These are phyloP conservation scores for Fomitopsis palustris DNA, from an alignment of 1,284 basidiomycete genomes.

Conservation along the genomic window DNA sequence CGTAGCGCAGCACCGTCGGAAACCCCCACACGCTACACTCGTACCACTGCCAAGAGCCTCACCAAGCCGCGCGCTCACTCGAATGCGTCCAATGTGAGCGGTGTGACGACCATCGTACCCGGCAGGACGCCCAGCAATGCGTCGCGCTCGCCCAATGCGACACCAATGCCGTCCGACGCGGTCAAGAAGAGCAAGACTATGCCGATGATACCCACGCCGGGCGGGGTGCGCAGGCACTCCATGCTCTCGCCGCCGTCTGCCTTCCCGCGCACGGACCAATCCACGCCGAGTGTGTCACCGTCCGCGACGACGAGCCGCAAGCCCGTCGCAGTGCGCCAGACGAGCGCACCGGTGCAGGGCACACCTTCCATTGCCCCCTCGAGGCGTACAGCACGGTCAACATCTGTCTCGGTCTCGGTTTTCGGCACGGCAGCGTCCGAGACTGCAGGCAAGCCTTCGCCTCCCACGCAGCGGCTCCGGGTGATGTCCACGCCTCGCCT, in stretches of 20 bases:
- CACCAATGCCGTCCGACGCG: conserved; percentile 26
- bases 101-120: conserved; percentile 41
- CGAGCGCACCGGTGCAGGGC: conserved; percentile 16
- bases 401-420: conserved; percentile 27
- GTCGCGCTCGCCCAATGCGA: conserved; percentile 26
- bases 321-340: conserved; percentile 20
- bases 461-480: conserved; percentile 35
- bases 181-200: conserved; percentile 11
- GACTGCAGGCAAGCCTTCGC: conserved; percentile 25
- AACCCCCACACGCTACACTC: conserved; percentile 31
- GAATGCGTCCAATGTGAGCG: conserved; percentile 31
- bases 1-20: conserved; percentile 31
- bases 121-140: conserved; percentile 21
- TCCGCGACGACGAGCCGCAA: conserved; percentile 13
- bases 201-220: conserved; percentile 19
- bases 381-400: conserved; percentile 24
- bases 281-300: conserved; percentile 19
- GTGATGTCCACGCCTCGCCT: conserved; percentile 25
- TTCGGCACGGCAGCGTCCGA: conserved; percentile 22
- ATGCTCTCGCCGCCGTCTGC: conserved; percentile 23
- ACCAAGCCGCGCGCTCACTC: conserved; percentile 32
- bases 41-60: conserved; percentile 24
- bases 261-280: conserved; percentile 21
- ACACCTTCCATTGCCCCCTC: conserved; percentile 22
- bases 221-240: conserved; percentile 18